Conservation (phyloP, 495 filamentous ascomycete species). For the Bacidia gigantensis region DNA sequence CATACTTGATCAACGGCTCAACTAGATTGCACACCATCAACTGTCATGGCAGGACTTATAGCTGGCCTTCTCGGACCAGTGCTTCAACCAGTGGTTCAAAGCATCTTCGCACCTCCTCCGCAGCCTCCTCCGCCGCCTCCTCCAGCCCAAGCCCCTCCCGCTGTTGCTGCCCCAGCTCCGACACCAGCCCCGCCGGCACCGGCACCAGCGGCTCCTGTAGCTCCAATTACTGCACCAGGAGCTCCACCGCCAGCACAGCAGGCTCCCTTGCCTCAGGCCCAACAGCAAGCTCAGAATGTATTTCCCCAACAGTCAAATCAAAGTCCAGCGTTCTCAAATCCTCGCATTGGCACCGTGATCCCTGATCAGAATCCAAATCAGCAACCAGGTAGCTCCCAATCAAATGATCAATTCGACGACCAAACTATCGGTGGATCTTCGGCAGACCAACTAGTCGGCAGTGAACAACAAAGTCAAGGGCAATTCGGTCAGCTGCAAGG, state of each 20-base stretch:
- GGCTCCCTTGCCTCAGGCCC: background rate
- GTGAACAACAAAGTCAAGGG: background rate
- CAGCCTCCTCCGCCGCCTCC: background rate
- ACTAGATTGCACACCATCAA: background rate
- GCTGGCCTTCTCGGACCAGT: slow-evolving; percentile 1
- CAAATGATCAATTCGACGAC: background rate
- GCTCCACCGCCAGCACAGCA: background rate
- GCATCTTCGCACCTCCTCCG: background rate
- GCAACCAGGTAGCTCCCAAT: background rate
- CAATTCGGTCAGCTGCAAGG: background rate
- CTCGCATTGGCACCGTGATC: slow-evolving; percentile 1
- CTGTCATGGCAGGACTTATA: slow-evolving; percentile 8
- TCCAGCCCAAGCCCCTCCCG: background rate
- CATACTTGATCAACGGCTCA: background rate
- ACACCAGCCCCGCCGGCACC: slow-evolving; percentile 1
- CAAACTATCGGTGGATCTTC: too few species aligned
- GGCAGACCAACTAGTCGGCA: too few species aligned
- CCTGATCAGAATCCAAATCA: background rate
- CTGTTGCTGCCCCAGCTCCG: background rate
- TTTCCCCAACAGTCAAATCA: background rate
- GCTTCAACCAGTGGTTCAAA: background rate
- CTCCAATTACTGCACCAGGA: background rate
- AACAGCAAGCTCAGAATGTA: background rate
- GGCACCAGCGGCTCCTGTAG: background rate
- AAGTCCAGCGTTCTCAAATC: background rate